Evolutionary conservation across 352 stramenopile species (phyloP).

Genomic region (Globisporangium cystogenes): DNA sequence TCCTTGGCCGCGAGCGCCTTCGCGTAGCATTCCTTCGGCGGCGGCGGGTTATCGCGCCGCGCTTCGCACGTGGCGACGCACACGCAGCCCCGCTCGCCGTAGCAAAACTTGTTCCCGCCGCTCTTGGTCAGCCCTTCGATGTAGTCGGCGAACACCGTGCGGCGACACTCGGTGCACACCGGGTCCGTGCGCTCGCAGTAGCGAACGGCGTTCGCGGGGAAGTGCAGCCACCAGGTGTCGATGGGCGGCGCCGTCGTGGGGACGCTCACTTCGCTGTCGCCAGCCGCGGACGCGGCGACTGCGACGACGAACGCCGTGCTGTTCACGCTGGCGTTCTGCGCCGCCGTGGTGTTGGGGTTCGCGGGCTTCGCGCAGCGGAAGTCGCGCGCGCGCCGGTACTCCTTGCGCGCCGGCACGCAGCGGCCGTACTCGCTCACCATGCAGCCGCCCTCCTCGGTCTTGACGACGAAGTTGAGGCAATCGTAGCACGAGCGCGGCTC

Average conservation of each 20-base stretch:
- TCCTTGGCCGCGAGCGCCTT: constrained; percentile 15
- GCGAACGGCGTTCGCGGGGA: constrained; percentile 4
- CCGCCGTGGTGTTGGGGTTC: constrained; percentile 4
- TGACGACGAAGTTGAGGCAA: constrained; percentile 43
- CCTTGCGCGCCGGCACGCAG: constrained; percentile 3
- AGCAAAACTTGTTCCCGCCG: constrained; percentile 7
- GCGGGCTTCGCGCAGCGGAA: constrained; percentile 4
- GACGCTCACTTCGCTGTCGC: background rate
- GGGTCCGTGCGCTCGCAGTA: constrained; percentile 11
- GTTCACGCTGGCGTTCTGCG: background rate
- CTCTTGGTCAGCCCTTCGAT: constrained; percentile 6
- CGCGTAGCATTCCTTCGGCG: constrained; percentile 9
- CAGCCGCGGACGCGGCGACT: background rate
- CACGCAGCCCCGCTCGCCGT: constrained; percentile 13
- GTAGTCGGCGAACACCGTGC: constrained; percentile 14
- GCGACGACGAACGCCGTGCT: background rate
- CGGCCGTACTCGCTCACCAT: constrained; percentile 25
- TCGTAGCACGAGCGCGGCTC: constrained; percentile 42
- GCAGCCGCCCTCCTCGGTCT: constrained; percentile 24
- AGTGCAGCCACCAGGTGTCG: constrained; percentile 6
- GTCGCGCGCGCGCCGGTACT: constrained; percentile 9
- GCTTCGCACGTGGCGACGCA: constrained; percentile 16
- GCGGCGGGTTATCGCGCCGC: constrained; percentile 2
- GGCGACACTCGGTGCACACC: constrained; percentile 7
- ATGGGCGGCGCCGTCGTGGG: background rate